Percentiles rank a stretch among this genome's conserved stretches.
phyloP scores from a whole-genome alignment of 2,329 filamentous ascomycete species.

The Dactylellina sp. region DNA sequence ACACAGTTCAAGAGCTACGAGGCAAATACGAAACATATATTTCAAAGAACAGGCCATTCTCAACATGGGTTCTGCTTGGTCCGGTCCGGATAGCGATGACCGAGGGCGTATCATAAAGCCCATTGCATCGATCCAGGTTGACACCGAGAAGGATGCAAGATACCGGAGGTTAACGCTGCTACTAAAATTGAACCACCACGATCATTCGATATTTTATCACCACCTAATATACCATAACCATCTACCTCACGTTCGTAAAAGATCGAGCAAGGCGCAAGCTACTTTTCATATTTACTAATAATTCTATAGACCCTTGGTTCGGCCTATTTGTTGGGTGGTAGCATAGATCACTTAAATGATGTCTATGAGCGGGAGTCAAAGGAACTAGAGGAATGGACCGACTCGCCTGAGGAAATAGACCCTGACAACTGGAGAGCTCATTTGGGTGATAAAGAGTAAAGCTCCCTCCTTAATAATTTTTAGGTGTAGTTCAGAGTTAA shows the following conservation, averaged over 20 bases:
- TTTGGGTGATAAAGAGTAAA: slow-evolving; percentile 76
- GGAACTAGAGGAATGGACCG: slow-evolving; percentile 80
- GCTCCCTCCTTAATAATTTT: slow-evolving; percentile 55
- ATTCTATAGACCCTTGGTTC: slow-evolving; percentile 75
- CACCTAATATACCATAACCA: slow-evolving; percentile 51
- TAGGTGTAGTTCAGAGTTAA: background rate
- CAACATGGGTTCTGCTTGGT: slow-evolving; percentile 54
- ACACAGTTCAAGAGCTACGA: slow-evolving; percentile 5
- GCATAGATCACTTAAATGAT: slow-evolving; percentile 76
- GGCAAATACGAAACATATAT: slow-evolving; percentile 18
- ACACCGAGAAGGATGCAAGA: slow-evolving; percentile 39
- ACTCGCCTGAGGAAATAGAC: slow-evolving; percentile 85
- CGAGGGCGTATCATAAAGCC: slow-evolving; percentile 39
- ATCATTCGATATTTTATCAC: slow-evolving; percentile 47
- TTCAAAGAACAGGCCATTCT: slow-evolving; percentile 35
- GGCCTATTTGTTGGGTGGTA: slow-evolving; percentile 85
- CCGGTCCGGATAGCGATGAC: slow-evolving; percentile 11
- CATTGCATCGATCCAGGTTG: slow-evolving; percentile 13
- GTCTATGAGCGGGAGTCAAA: slow-evolving; percentile 81
- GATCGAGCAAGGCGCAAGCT: background rate
- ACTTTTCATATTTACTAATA: background rate
- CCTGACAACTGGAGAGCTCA: slow-evolving; percentile 88
- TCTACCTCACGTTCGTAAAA: slow-evolving; percentile 32
- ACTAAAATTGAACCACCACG: slow-evolving; percentile 42
- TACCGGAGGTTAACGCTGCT: slow-evolving; percentile 48